Base-by-base conservation (phyloP, 805 yeast genomes). In the Starmerella apicola region DNA sequence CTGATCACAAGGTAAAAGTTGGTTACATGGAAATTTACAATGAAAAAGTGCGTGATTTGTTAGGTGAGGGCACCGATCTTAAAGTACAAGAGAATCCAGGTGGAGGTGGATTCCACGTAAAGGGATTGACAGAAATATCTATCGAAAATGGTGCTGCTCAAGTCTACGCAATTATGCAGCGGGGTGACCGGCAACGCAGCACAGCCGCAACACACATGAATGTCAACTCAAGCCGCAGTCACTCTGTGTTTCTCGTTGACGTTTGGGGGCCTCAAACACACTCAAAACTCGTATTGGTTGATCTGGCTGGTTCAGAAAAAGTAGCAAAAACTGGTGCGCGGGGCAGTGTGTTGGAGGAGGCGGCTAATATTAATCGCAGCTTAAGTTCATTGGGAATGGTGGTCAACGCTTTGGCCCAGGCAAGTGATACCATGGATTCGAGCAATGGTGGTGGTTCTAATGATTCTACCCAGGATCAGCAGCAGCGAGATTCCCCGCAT, bases 261-360 rank as follows among this genome's bases (percentile, higher is more conserved):
- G 61, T 85, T 5, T 64, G 70, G n/a, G 88, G 52, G 67, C 71
- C 49, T 45, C 65, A 16, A 59, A 78, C 73, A 54, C 64, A 68
- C 28, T 78, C 85, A 4, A 74, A 72, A 43, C 64, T 84, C 44
- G 79, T 76, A 51, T 58, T 84, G 27, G 88, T 83, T 10, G 95
- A 84, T 60, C 65, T 84, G 47, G 94, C 94, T 0, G 94, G 95
- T 5, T 77, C 88, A 18, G 95, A 86, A 57, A 81, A 76, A 56
- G 74, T 78, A 28, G 74, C 75, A 42, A 78, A 76, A 47, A 74
- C 91, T 0, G 88, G 91, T 2, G 88, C 86, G 1, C 59, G 72
- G 0, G 91, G 91, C 1, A 74, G 74, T 49, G 68, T 77, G 1
- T 61, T 81, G 6, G 86, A 83, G 54, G 95, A 85, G 51, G 84